Base-by-base conservation (phyloP, 345 rosid genomes). In the Erodium maritimum region DNA sequence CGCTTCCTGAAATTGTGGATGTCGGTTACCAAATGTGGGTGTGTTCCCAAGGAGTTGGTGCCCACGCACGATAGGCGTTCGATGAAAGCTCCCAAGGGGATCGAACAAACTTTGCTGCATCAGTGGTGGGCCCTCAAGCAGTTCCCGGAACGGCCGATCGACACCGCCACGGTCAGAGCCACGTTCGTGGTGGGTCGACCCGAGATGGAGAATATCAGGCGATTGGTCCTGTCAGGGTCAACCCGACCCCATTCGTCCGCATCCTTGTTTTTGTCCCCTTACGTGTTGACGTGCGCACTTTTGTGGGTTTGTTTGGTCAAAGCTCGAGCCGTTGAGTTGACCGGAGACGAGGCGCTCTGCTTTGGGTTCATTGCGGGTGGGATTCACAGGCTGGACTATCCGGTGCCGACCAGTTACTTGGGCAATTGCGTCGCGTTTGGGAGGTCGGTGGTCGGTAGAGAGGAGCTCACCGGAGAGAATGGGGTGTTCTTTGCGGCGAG, bases 1-100 rank as follows among this genome's bases (percentile, higher is more conserved):
- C 59, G 67, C 55, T 78, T 78, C 66, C 24, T 76, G 48, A 81
- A 69, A 50, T 29, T 74, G 2, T 78, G 86, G 86, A 52, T 79
- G 9, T 62, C 73, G 0, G 22, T 69, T 13, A 67, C 57, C 55
- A 51, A 34, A 17, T 61, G 52, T 19, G 42, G 62, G 17, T 57
- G 33, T n/a, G 29, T 21, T 21, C 18, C 48, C 3, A 12, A 17
- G 19, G 34, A 34, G 9, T 5, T 34, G 17, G 46, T 8, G 1
- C 73, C 73, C 50, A 51, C 66, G 7, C 57, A 22, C n/a, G 77
- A 75, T 34, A 54, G 80, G 50, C 16, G 58, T 2, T 54, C 59
- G 10, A 63, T 77, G 17, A 45, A 57, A 37, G 77, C 71, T 19
- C 20, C 65, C 6, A 4, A 25, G 0, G 75, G 67, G 48, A 58